A percentile compares a stretch with the other conserved stretches of the same genome.
These are phyloP conservation scores for Leccinum incarnatum DNA, from an alignment of 768 basidiomycete species.

Conservation along the genomic window DNA sequence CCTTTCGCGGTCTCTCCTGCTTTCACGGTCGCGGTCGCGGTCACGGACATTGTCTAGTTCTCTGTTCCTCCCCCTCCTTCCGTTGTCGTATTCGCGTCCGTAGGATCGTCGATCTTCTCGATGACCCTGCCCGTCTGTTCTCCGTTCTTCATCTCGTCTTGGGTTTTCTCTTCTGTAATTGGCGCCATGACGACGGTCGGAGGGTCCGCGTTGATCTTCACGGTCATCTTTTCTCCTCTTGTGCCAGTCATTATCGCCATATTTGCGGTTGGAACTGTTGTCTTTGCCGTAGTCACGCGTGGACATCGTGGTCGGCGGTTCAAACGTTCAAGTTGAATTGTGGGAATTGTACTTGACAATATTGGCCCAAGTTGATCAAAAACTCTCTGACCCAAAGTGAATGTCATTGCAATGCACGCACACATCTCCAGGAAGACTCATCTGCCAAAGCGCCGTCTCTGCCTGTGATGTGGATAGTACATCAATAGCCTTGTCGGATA, in stretches of 20 bases:
- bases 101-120: constrained; percentile 18
- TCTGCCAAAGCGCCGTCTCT: constrained; percentile 16
- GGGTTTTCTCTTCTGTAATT: constrained; percentile 14
- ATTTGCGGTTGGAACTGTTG: constrained; percentile 11
- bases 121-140: constrained; percentile 18
- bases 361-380: too few species aligned
- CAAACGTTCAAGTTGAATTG: constrained; percentile 2
- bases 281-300: constrained; percentile 16
- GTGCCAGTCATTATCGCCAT: constrained; percentile 9
- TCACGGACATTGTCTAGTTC: constrained; percentile 9
- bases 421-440: constrained; percentile 4
- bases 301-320: constrained; percentile 12
- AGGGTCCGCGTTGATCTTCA: constrained; percentile 6
- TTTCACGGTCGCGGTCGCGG: constrained; percentile 10
- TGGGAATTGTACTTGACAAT: constrained; percentile 15
- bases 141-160: constrained; percentile 23
- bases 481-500: not conserved
- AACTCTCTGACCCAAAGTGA: not conserved
- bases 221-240: constrained; percentile 8
- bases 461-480: not conserved
- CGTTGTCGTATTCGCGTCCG: constrained; percentile 21
- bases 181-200: constrained; percentile 16
- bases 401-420: not conserved
- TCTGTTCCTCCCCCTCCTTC: constrained; percentile 14
- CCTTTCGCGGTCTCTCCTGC: constrained; percentile 21